Percentiles rank a stretch among this genome's conserved stretches.
Conservation (phyloP, 1,284 basidiomycete genomes). For the Ceratobasidium papillatum region DNA sequence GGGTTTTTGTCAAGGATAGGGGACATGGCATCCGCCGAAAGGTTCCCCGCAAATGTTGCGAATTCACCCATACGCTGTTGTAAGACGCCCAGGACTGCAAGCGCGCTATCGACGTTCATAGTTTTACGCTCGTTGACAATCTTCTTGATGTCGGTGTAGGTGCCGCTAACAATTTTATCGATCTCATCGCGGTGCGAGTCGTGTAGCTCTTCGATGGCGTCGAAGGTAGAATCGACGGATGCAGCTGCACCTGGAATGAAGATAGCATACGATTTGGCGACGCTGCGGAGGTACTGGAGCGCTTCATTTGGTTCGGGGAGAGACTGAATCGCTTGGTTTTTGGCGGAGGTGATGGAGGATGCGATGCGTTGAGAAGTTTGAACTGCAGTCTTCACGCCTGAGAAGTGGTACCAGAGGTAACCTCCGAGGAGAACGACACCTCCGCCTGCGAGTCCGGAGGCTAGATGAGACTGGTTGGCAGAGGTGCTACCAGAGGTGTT, state of each 20-base stretch:
- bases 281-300: slow-evolving; percentile 54
- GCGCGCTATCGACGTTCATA: slow-evolving; percentile 50
- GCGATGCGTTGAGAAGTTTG: slow-evolving; percentile 52
- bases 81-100: slow-evolving; percentile 52
- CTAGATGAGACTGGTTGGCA: slow-evolving; percentile 42
- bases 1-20: slow-evolving; percentile 43
- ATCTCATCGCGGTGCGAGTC: slow-evolving; percentile 58
- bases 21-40: slow-evolving; percentile 24
- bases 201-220: slow-evolving; percentile 56
- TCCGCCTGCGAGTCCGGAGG: slow-evolving; percentile 54
- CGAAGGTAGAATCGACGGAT: slow-evolving; percentile 58
- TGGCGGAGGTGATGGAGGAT: slow-evolving; percentile 53
- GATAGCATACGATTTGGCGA: slow-evolving; percentile 56
- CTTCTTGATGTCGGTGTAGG: slow-evolving; percentile 54
- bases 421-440: slow-evolving; percentile 50
- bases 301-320: slow-evolving; percentile 54
- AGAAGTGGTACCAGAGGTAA: slow-evolving; percentile 56
- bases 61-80: slow-evolving; percentile 44
- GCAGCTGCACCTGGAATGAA: slow-evolving; percentile 56
- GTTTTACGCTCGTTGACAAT: slow-evolving; percentile 50
- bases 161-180: slow-evolving; percentile 54
- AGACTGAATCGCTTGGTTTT: slow-evolving; percentile 52
- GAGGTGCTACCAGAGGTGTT: too few species aligned
- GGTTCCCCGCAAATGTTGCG: slow-evolving; percentile 35
- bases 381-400: slow-evolving; percentile 54